Evolutionary conservation across 805 yeast species (phyloP), one percentile per base, ranked within the genome.

Genomic region (Maudiozyma bulderi): DNA sequence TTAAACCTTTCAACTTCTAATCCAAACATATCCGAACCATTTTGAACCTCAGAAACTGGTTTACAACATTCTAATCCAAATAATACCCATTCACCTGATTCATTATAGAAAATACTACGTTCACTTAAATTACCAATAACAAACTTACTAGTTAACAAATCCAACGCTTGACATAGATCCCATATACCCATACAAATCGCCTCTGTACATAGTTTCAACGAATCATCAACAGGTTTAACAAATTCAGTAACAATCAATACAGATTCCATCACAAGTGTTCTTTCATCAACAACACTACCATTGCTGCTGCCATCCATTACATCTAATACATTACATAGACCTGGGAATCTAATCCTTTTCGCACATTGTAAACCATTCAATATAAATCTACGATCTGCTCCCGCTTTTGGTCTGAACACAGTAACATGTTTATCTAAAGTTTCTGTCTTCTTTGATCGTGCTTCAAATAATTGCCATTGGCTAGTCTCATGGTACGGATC

Each of bases 71-170:
- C 97, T 57, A 89, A 80, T 1, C 96, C 95, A 50, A 85, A 84
- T 30, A 90, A 61, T 51, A 80, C 82, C 91, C 95, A 87, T 59
- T 85, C 95, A 11, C 96, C 95, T 13, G 72, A 60, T 32, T 73
- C 75, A 48, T 77, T 83, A 13, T 86, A 80, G 61, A 70, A 89
- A 0, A 90, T 74, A 1, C 85, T 76, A 40, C 76, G 71, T 15
- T 68, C 55, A 50, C 76, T 73, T 10, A 87, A 54, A 51, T 80
- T 79, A 6, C 89, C 91, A 58, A 86, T 84, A 6, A 84, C 69
- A 29, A 83, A 77, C 26, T 40, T 11, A 10, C 45, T 40, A 4
- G 37, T 48, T 31, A 68, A 40, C 37, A 62, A 52, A 20, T 58
- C 53, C 30, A 64, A 43, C n/a, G 64, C 58, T 31, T 53, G 55